A percentile compares a stretch with the other conserved stretches of the same genome.
Evolutionary conservation across 2,329 filamentous ascomycete species (phyloP).

Genomic region (Cucurbitaria berberidis): DNA sequence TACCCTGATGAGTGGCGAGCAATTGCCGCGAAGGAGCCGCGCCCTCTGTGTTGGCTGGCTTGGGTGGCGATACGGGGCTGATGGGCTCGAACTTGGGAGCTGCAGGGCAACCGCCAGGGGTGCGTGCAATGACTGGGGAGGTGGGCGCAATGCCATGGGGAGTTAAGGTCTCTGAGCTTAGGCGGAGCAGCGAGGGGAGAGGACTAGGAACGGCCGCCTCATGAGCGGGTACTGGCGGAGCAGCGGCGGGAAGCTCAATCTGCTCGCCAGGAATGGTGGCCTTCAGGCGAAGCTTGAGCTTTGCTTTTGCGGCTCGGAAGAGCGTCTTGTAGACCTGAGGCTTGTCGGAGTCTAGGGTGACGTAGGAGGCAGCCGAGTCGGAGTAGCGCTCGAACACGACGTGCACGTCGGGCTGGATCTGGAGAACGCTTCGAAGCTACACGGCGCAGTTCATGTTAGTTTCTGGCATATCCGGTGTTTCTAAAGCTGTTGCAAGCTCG

Average conservation of each 20-base stretch:
- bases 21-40: slow-evolving; percentile 52
- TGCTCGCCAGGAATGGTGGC: slow-evolving; percentile 67
- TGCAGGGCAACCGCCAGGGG: slow-evolving; percentile 19
- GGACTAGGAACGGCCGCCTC: slow-evolving; percentile 14
- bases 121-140: slow-evolving; percentile 39
- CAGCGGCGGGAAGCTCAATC: slow-evolving; percentile 19
- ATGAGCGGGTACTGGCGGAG: slow-evolving; percentile 18
- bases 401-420: slow-evolving; percentile 66
- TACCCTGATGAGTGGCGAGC: slow-evolving; percentile 47
- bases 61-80: slow-evolving; percentile 33
- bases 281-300: slow-evolving; percentile 92
- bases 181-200: slow-evolving; percentile 29
- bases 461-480: slow-evolving; percentile 4
- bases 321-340: slow-evolving; percentile 92
- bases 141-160: slow-evolving; percentile 26
- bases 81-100: slow-evolving; percentile 20
- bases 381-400: slow-evolving; percentile 90
- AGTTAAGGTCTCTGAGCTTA: slow-evolving; percentile 36
- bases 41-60: slow-evolving; percentile 26
- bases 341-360: slow-evolving; percentile 79
- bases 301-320: slow-evolving; percentile 94
- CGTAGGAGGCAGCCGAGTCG: slow-evolving; percentile 83
- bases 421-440: slow-evolving; percentile 68
- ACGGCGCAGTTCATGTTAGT: slow-evolving; percentile 21
- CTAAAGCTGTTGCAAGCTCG: slow-evolving; percentile 13